phyloP scores from a whole-genome alignment of 768 basidiomycete species.

The Kwoniella pini region DNA sequence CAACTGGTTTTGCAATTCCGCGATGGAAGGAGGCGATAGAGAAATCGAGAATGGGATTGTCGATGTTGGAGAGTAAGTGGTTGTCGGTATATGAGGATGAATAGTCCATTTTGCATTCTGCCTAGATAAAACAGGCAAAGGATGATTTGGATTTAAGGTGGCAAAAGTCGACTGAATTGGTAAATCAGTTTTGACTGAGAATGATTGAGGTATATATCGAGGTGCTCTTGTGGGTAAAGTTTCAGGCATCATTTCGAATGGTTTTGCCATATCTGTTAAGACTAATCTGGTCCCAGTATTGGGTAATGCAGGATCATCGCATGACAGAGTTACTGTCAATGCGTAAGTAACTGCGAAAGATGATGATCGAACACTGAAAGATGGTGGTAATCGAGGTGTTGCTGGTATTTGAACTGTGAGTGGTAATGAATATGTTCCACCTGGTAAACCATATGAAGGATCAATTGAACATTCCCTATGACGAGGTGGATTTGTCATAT shows the following conservation, averaged over 20 bases:
- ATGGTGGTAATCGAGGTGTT: conserved; percentile 42
- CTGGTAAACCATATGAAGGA: conserved; percentile 34
- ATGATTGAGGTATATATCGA: conserved; percentile 26
- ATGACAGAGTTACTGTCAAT: conserved; percentile 37
- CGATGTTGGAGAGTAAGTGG: conserved; percentile 46
- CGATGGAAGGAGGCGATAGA: conserved; percentile 30
- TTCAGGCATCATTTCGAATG: conserved; percentile 52
- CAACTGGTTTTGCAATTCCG: not conserved
- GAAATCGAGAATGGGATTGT: conserved; percentile 36
- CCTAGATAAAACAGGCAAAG: not conserved
- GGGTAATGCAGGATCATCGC: conserved; percentile 34
- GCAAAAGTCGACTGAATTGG: not conserved
- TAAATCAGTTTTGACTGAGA: conserved; percentile 32
- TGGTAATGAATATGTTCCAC: conserved; percentile 46
- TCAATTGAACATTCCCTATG: conserved; percentile 26
- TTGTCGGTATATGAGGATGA: conserved; percentile 40
- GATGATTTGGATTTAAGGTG: not conserved
- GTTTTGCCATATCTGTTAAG: conserved; percentile 34
- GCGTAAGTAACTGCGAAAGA: conserved; percentile 48
- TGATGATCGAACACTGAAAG: conserved; percentile 34
- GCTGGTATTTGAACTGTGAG: conserved; percentile 49
- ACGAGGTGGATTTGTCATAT: conserved; percentile 19
- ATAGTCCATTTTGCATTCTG: conserved; percentile 37
- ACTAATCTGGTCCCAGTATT: conserved; percentile 21
- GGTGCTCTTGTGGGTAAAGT: conserved; percentile 43